Evolutionary conservation across 768 basidiomycete species (phyloP).

Genomic region (Russula dissimulans): DNA sequence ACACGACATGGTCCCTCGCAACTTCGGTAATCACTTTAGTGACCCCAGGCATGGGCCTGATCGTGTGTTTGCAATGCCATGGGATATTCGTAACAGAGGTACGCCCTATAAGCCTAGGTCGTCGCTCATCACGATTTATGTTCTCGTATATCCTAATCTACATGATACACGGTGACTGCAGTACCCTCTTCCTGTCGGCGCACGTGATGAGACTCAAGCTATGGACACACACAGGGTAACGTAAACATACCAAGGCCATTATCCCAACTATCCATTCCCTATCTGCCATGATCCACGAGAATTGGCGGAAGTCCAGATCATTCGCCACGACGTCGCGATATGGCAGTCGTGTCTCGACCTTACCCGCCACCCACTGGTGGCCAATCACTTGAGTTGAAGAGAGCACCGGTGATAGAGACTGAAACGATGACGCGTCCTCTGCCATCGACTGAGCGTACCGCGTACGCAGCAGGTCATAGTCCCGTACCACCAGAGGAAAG

Average conservation of each 20-base stretch:
- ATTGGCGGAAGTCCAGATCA: background rate
- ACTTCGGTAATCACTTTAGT: too few relatives aligned
- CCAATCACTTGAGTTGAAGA: background rate
- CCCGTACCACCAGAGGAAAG: constrained; percentile 4
- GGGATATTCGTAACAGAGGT: too few relatives aligned
- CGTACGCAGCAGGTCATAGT: background rate
- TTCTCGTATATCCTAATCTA: background rate
- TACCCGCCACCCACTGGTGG: background rate
- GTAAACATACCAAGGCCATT: background rate
- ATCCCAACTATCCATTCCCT: constrained; percentile 10
- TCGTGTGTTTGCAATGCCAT: too few relatives aligned
- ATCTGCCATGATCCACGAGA: background rate
- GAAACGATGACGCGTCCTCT: background rate
- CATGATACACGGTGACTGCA: background rate
- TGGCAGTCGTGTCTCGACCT: constrained; percentile 1
- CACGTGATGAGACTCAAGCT: background rate
- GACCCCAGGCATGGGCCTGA: too few relatives aligned
- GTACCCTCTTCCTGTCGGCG: background rate
- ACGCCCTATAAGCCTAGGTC: too few relatives aligned
- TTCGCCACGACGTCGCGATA: constrained; percentile 5
- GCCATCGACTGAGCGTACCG: background rate
- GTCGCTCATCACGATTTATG: too few relatives aligned
- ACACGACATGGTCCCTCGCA: too few relatives aligned
- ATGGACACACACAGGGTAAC: background rate
- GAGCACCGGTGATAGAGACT: background rate